phyloP scores from a whole-genome alignment of 371 early-diverging fungal species.

The Rhizomucor miehei region DNA sequence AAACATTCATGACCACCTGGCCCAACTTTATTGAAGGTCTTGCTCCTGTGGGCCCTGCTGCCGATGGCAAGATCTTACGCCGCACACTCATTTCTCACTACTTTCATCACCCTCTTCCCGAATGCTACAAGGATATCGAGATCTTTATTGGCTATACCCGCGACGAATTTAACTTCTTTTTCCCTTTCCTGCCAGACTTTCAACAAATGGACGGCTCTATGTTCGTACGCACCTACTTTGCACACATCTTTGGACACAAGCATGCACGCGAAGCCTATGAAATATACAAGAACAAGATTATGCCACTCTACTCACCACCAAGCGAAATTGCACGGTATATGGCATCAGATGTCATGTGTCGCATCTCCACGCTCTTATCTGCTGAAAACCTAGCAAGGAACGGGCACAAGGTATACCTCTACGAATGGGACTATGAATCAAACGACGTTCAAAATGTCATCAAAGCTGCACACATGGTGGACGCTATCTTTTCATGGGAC shows the following conservation, averaged over 20 bases:
- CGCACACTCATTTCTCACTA: slow-evolving; percentile 20
- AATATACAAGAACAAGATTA: slow-evolving; percentile 26
- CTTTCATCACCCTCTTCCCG: slow-evolving; percentile 19
- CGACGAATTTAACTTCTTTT: slow-evolving; percentile 40
- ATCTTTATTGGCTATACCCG: slow-evolving; percentile 34
- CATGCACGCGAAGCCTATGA: slow-evolving; percentile 28
- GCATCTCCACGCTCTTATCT: slow-evolving; percentile 22
- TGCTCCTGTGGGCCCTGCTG: slow-evolving; percentile 28
- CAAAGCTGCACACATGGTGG: slow-evolving; percentile 44
- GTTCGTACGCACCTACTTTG: slow-evolving; percentile 33
- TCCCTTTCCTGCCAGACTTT: slow-evolving; percentile 33
- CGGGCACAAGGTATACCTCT: slow-evolving; percentile 26
- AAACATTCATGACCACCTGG: slow-evolving; percentile 37
- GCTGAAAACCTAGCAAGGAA: slow-evolving; percentile 21
- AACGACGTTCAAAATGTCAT: slow-evolving; percentile 32
- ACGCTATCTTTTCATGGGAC: slow-evolving; percentile 39
- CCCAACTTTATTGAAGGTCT: slow-evolving; percentile 38
- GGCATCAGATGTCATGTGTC: slow-evolving; percentile 40
- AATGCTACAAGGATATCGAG: slow-evolving; percentile 17
- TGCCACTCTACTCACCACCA: slow-evolving; percentile 29
- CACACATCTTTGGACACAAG: slow-evolving; percentile 32
- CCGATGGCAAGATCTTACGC: slow-evolving; percentile 14
- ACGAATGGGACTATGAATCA: slow-evolving; percentile 39
- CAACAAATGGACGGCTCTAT: slow-evolving; percentile 31
- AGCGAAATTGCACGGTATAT: slow-evolving; percentile 33